Percentiles rank a stretch among this genome's conserved stretches.
Evolutionary conservation across 345 rosid species (phyloP).

Genomic region (Geranium rotundifolium): DNA sequence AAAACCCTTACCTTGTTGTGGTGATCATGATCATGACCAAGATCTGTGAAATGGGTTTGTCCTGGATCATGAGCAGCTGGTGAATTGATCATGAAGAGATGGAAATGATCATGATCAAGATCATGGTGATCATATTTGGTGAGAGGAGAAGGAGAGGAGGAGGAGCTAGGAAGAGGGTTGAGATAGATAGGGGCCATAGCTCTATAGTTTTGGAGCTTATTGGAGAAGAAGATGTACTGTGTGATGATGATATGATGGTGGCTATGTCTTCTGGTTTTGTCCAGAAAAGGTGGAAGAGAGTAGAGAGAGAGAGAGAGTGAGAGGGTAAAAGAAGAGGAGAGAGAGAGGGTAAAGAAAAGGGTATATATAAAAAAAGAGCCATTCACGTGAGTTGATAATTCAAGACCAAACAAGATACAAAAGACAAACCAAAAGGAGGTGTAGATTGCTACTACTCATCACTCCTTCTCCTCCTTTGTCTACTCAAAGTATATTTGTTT

Average conservation of each 20-base stretch:
- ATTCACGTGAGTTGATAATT: conserved; percentile 36
- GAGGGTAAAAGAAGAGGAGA: background rate
- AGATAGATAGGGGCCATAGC: conserved; percentile 27
- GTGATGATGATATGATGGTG: background rate
- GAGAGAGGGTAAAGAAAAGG: background rate
- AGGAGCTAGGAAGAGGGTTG: conserved; percentile 17
- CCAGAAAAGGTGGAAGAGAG: conserved; percentile 8
- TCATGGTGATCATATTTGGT: conserved; percentile 20
- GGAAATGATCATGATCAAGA: conserved; percentile 16
- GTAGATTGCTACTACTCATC: conserved; percentile 29
- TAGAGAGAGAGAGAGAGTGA: conserved; percentile 1
- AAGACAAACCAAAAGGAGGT: conserved; percentile 35
- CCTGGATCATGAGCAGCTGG: background rate
- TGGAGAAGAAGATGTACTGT: background rate
- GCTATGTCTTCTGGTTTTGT: background rate
- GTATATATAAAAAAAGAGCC: conserved; percentile 7
- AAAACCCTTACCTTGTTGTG: background rate
- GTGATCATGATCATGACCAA: background rate
- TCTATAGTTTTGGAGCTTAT: background rate
- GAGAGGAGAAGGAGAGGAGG: conserved; percentile 17
- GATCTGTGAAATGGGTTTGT: background rate
- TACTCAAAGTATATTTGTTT: background rate
- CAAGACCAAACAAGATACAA: conserved; percentile 14
- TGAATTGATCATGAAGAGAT: background rate
- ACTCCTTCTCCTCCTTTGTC: background rate